Conservation (phyloP, 2,329 filamentous ascomycete genomes). For the Cladosporium sp. region DNA sequence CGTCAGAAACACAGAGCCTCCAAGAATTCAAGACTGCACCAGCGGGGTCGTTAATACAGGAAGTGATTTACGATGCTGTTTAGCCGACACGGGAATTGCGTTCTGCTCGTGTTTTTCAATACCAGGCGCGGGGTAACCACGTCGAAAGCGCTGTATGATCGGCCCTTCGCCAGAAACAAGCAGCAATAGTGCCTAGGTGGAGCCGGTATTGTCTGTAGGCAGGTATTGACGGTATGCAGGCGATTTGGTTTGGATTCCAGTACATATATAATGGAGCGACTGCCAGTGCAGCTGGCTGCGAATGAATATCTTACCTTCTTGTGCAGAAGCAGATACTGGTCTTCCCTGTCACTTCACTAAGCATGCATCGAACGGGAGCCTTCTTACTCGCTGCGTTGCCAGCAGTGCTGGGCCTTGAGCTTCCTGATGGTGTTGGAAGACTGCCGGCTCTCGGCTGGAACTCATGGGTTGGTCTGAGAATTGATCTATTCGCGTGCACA, state of each 20-base stretch:
- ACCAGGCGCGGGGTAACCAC: constrained; percentile 6
- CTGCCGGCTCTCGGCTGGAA: constrained; percentile 45
- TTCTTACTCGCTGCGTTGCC: not conserved
- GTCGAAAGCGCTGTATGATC: constrained; percentile 6
- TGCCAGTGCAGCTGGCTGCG: not conserved
- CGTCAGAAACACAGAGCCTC: not conserved
- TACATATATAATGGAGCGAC: not conserved
- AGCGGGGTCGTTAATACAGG: not conserved
- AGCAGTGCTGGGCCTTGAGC: constrained; percentile 3
- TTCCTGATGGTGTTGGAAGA: constrained; percentile 22
- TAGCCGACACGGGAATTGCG: constrained; percentile 4
- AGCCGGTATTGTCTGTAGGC: not conserved
- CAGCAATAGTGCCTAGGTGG: not conserved
- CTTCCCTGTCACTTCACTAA: not conserved
- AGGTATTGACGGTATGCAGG: not conserved
- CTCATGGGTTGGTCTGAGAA: constrained; percentile 10
- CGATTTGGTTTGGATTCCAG: not conserved
- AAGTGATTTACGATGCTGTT: not conserved
- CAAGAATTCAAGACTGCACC: not conserved
- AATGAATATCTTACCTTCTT: not conserved
- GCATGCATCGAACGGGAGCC: constrained; percentile 1
- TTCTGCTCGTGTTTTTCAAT: not conserved
- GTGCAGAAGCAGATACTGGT: not conserved
- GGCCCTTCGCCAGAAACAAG: not conserved
- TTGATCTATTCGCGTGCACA: not conserved